Percentiles rank a stretch among this genome's conserved stretches.
These are phyloP conservation scores for Phaffomyces thermotolerans DNA, from an alignment of 805 yeast genomes.

Conservation along the genomic window DNA sequence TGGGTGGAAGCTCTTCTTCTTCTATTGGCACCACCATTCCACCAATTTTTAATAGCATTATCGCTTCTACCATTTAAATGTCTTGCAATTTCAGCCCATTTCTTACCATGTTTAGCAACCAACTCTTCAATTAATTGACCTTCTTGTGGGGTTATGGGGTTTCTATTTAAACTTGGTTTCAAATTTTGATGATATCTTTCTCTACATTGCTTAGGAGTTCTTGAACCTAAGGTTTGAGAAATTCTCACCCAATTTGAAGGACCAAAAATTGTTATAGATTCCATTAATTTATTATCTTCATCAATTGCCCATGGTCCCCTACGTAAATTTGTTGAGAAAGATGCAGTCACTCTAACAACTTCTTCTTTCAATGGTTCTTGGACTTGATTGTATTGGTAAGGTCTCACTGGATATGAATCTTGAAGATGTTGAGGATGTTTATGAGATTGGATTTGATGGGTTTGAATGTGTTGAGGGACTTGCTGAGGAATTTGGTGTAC, in stretches of 20 bases:
- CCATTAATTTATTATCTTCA: conserved; percentile 69
- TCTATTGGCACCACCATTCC: conserved; percentile 91
- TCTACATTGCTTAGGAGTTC: conserved; percentile 89
- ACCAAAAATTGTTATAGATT: conserved; percentile 61
- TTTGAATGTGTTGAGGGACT: too few species aligned
- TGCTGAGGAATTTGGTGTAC: not conserved
- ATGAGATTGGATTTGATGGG: too few species aligned
- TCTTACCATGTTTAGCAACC: conserved; percentile 73
- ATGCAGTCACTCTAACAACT: not conserved
- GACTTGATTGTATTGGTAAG: too few species aligned
- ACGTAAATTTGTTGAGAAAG: conserved; percentile 23
- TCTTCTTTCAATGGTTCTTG: not conserved
- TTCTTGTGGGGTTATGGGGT: conserved; percentile 81
- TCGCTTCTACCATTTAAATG: conserved; percentile 85
- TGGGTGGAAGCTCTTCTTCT: conserved; percentile 49
- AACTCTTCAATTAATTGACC: conserved; percentile 74
- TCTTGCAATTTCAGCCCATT: conserved; percentile 92
- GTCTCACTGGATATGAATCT: too few species aligned
- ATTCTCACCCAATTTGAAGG: conserved; percentile 88
- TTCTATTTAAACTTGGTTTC: conserved; percentile 73
- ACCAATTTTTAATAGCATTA: conserved; percentile 90
- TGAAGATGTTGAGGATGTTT: too few species aligned
- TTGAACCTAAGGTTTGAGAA: conserved; percentile 59
- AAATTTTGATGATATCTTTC: conserved; percentile 89
- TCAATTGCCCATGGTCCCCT: conserved; percentile 90